These are phyloP conservation scores for Lactifluus pinguis DNA, from an alignment of 768 basidiomycete genomes.

Conservation along the genomic window DNA sequence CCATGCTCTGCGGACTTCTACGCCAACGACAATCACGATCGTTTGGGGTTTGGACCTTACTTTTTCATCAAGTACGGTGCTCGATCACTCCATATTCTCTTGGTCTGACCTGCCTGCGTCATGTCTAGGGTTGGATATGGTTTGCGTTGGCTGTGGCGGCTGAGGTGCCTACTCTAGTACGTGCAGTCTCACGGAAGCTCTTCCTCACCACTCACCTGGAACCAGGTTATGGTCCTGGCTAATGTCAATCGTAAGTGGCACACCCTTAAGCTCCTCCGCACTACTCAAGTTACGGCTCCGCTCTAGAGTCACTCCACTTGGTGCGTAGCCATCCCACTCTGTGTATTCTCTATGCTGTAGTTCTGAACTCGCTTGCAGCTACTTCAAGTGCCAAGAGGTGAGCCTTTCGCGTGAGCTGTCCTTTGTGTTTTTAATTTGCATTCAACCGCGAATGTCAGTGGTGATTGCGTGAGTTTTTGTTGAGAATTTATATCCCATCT, in stretches of 20 bases:
- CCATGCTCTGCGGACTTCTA: constrained; percentile 2
- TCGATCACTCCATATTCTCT: too few relatives aligned
- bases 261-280: neutral
- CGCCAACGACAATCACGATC: neutral
- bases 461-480: constrained; percentile 4
- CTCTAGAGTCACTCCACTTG: neutral
- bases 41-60: constrained; percentile 3
- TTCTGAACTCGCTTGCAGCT: neutral
- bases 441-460: neutral
- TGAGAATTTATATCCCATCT: neutral
- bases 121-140: constrained; percentile 9
- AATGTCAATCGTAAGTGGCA: neutral
- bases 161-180: constrained; percentile 8
- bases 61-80: neutral
- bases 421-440: neutral
- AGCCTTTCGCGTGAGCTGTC: neutral
- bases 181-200: neutral
- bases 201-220: neutral
- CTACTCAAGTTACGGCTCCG: neutral
- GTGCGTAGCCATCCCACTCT: neutral
- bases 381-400: constrained; percentile 7
- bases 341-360: neutral
- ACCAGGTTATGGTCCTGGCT: neutral
- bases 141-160: constrained; percentile 5
- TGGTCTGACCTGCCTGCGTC: neutral